Evolutionary conservation across 2,329 filamentous ascomycete species (phyloP), one percentile per base, ranked within the genome.

Genomic region (Colletotrichum sp.): DNA sequence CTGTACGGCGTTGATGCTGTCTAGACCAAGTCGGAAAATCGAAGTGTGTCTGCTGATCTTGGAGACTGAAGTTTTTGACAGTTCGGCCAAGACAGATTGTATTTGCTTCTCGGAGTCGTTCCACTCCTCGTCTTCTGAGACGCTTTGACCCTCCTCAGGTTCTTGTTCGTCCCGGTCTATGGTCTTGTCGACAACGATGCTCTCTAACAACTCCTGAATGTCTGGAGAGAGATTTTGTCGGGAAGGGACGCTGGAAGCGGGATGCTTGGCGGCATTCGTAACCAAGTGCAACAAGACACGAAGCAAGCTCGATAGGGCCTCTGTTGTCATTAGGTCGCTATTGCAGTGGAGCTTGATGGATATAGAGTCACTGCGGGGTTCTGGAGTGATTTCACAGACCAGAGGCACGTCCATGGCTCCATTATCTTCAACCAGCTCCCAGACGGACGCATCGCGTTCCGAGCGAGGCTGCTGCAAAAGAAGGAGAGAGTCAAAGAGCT

Each of bases 1-100:
- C 80, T 98, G 96, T 7, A 93, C 89, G 1, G 95, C 94, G 75
- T 94, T 96, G 80, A 98, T 97, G 81, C 96, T 98, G 83, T 98
- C 96, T 5, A 98, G 86, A 0, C 96, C 96, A n/a, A 98, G 90
- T 73, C 94, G 92, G 79, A 96, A 98, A 64, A 98, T 95, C 0
- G 94, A 95, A 0, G 92, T 95, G 12, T 89, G 81, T 14, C 87
- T 88, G 5, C 81, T 79, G 62, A 98, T 92, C 0, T 56, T 48
- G 8, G 62, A 59, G 13, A 34, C 13, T 16, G 61, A 55, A 9
- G 28, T 56, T 2, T 58, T 62, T 5, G 75, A 61, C n/a, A 76
- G 68, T 30, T 72, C 61, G 9, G 74, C 62, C 5, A 76, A 21
- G 8, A 74, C 48, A 13, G 59, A 65, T n/a, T 71, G 65, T 7